These are phyloP conservation scores for Blechomonas ayalai DNA, from an alignment of 208 protist species.

Conservation along the genomic window DNA sequence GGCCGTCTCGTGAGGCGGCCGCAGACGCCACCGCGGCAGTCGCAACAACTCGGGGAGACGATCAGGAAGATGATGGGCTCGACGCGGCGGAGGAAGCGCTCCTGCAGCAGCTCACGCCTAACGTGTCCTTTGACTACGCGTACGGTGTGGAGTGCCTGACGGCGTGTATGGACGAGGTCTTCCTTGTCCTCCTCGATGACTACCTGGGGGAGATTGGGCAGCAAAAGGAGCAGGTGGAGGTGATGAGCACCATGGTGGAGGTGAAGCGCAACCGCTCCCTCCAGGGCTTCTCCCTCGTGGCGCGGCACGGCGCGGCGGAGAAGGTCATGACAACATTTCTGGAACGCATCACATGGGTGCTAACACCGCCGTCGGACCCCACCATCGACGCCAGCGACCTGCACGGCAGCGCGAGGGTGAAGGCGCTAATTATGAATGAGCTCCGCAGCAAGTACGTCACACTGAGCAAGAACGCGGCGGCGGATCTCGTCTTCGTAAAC, in stretches of 20 bases:
- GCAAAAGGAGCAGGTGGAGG: slow-evolving; percentile 88
- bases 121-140: slow-evolving; percentile 39
- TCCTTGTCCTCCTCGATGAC: slow-evolving; percentile 86
- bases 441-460: slow-evolving; percentile 72
- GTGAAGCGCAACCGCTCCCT: slow-evolving; percentile 79
- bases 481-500: slow-evolving; percentile 75
- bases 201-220: slow-evolving; percentile 84
- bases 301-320: slow-evolving; percentile 57
- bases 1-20: no score
- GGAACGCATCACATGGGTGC: slow-evolving; percentile 74
- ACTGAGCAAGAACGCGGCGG: slow-evolving; percentile 55
- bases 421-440: slow-evolving; percentile 57
- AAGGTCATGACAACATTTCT: slow-evolving; percentile 73
- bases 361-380: slow-evolving; percentile 64
- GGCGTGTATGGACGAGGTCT: slow-evolving; percentile 54
- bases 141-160: slow-evolving; percentile 70
- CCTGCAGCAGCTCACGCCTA: slow-evolving; percentile 27
- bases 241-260: slow-evolving; percentile 89
- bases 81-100: slow-evolving; percentile 45
- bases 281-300: slow-evolving; percentile 83
- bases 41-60: slow-evolving; percentile 1
- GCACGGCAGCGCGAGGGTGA: slow-evolving; percentile 54
- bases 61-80: slow-evolving; percentile 21
- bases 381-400: slow-evolving; percentile 20
- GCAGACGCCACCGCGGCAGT: background rate